phyloP scores from a whole-genome alignment of 805 yeast species.

The Ogataea philodendri region DNA sequence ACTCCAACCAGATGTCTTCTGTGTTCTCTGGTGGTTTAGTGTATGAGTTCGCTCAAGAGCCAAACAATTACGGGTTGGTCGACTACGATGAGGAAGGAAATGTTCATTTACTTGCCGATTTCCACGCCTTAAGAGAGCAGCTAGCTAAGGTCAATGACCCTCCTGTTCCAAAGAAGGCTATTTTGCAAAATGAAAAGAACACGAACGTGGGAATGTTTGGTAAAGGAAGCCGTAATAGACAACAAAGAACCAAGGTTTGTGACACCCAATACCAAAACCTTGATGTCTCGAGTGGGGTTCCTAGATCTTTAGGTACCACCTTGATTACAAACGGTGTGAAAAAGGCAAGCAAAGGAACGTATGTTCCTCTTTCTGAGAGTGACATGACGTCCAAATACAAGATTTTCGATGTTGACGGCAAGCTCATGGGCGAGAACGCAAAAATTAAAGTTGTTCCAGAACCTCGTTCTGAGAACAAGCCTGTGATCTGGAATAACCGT shows the following conservation, averaged over 20 bases:
- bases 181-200: slow-evolving; percentile 16
- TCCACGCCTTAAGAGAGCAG: slow-evolving; percentile 42
- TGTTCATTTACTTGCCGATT: slow-evolving; percentile 44
- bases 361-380: slow-evolving; percentile 41
- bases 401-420: slow-evolving; percentile 46
- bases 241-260: slow-evolving; percentile 32
- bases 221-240: slow-evolving; percentile 20
- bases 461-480: slow-evolving; percentile 21
- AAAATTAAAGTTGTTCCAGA: slow-evolving; percentile 28
- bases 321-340: slow-evolving; percentile 51
- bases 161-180: slow-evolving; percentile 22
- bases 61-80: slow-evolving; percentile 77
- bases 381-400: slow-evolving; percentile 44
- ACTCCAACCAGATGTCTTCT: slow-evolving; percentile 66
- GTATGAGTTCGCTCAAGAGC: slow-evolving; percentile 77
- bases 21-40: slow-evolving; percentile 85
- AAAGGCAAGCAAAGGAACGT: slow-evolving; percentile 45
- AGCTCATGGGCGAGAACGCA: slow-evolving; percentile 21
- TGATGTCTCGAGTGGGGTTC: slow-evolving; percentile 43
- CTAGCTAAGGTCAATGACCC: slow-evolving; percentile 37
- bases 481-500: slow-evolving; percentile 24
- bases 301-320: slow-evolving; percentile 40
- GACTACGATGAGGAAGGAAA: slow-evolving; percentile 43
- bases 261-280: slow-evolving; percentile 41
- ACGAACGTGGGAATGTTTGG: slow-evolving; percentile 20